phyloP scores from a whole-genome alignment of 2,329 filamentous ascomycete genomes.

The Pyrenochaeta sp. region DNA sequence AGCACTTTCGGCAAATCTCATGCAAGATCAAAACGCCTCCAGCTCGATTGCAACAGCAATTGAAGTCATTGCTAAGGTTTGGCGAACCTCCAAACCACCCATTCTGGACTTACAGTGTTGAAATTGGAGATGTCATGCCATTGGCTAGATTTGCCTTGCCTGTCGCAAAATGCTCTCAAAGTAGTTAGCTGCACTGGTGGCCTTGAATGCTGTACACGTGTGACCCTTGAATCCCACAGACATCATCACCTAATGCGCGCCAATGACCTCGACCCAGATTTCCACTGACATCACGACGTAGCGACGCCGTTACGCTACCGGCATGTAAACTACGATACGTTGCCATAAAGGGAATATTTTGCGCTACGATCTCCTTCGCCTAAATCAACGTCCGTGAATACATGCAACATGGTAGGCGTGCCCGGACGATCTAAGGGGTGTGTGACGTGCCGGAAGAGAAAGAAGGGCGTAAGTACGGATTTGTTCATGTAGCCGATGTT shows the following conservation, averaged over 20 bases:
- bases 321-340: not conserved
- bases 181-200: not conserved
- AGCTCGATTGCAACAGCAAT: not conserved
- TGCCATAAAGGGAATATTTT: constrained; percentile 28
- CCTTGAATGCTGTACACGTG: constrained; percentile 2
- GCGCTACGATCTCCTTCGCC: constrained; percentile 15
- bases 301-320: not conserved
- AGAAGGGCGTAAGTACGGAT: constrained; percentile 63
- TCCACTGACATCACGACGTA: not conserved
- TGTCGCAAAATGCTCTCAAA: constrained; percentile 2
- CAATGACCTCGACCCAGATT: constrained; percentile 6
- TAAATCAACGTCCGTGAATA: constrained; percentile 1
- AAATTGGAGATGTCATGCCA: not conserved
- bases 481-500: not conserved
- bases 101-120: not conserved
- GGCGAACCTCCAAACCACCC: not conserved
- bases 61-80: not conserved
- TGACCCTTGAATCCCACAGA: not conserved
- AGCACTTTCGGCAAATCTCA: not conserved
- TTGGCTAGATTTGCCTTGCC: not conserved
- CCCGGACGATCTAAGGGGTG: constrained; percentile 46
- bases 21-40: not conserved
- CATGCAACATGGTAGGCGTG: constrained; percentile 31
- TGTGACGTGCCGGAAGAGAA: constrained; percentile 48
- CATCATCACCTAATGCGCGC: constrained; percentile 15